phyloP scores from a whole-genome alignment of 495 filamentous ascomycete genomes.

The Hamigera avellanea region DNA sequence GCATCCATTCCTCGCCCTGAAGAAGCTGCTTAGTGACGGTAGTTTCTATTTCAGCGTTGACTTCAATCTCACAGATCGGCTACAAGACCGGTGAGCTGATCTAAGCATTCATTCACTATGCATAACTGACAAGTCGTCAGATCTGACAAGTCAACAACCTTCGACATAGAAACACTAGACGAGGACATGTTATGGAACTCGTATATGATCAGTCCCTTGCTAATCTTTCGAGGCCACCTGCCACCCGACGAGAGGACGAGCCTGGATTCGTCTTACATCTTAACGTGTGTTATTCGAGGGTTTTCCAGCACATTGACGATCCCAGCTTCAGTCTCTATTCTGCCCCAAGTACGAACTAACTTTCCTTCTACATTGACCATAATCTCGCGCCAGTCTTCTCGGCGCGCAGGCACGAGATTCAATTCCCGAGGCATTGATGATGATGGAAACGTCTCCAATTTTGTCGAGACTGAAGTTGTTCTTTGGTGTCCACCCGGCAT shows the following conservation, averaged over 20 bases:
- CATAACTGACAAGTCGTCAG: conserved; percentile 35
- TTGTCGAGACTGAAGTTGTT: conserved; percentile 57
- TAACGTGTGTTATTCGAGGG: conserved; percentile 89
- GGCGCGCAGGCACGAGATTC: conserved; percentile 87
- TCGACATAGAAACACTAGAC: conserved; percentile 77
- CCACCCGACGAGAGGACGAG: conserved; percentile 56
- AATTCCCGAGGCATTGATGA: conserved; percentile 95
- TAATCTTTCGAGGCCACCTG: conserved; percentile 75
- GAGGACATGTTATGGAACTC: conserved; percentile 93
- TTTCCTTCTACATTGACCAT: conserved; percentile 74
- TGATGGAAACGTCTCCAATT: conserved; percentile 94
- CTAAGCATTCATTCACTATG: conserved; percentile 4
- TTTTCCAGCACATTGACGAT: conserved; percentile 79
- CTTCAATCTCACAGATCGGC: conserved; percentile 87
- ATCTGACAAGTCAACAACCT: conserved; percentile 40
- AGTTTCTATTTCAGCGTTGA: conserved; percentile 97
- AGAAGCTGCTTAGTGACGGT: conserved; percentile 86
- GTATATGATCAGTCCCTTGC: conserved; percentile 89
- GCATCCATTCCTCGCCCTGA: conserved; percentile 79
- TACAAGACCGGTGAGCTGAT: conserved; percentile 69
- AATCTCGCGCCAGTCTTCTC: conserved; percentile 84
- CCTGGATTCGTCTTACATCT: conserved; percentile 72
- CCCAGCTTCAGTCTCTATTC: conserved; percentile 49
- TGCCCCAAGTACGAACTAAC: conserved; percentile 41
- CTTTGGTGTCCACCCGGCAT: conserved; percentile 62